These are phyloP conservation scores for Paecilomyces formosus DNA, from an alignment of 2,329 filamentous ascomycete genomes.

Conservation along the genomic window DNA sequence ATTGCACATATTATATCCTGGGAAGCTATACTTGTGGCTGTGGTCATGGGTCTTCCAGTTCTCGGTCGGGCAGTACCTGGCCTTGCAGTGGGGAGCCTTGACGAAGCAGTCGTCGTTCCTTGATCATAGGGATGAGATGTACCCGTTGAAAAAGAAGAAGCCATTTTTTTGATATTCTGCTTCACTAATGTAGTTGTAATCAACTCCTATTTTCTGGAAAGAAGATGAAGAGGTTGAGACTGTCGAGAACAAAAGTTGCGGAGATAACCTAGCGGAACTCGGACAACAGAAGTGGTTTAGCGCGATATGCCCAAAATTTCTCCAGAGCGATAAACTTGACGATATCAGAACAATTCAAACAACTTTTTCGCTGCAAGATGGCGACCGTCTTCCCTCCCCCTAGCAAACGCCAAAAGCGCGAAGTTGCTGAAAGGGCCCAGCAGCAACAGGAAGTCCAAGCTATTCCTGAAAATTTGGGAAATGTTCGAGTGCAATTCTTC, in stretches of 20 bases:
- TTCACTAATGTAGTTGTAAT: not conserved
- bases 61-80: conserved; percentile 41
- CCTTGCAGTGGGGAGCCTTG: conserved; percentile 14
- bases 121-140: conserved; percentile 2
- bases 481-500: conserved; percentile 78
- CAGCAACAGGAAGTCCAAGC: conserved; percentile 66
- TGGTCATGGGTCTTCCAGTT: conserved; percentile 47
- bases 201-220: not conserved
- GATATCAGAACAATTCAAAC: not conserved
- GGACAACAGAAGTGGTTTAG: conserved; percentile 1
- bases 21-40: conserved; percentile 47
- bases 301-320: conserved; percentile 5
- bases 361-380: conserved; percentile 44
- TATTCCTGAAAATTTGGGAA: conserved; percentile 62
- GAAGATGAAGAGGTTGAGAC: not conserved
- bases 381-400: conserved; percentile 76
- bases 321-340: not conserved
- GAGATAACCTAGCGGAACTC: conserved; percentile 6
- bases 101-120: conserved; percentile 10
- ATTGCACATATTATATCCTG: conserved; percentile 83
- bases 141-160: conserved; percentile 2
- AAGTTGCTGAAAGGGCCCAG: conserved; percentile 61
- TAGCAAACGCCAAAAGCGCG: conserved; percentile 78
- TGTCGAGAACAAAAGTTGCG: conserved; percentile 1
- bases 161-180: not conserved